phyloP scores from a whole-genome alignment of 495 filamentous ascomycete genomes.

The Hypoxylon crocopeplum region DNA sequence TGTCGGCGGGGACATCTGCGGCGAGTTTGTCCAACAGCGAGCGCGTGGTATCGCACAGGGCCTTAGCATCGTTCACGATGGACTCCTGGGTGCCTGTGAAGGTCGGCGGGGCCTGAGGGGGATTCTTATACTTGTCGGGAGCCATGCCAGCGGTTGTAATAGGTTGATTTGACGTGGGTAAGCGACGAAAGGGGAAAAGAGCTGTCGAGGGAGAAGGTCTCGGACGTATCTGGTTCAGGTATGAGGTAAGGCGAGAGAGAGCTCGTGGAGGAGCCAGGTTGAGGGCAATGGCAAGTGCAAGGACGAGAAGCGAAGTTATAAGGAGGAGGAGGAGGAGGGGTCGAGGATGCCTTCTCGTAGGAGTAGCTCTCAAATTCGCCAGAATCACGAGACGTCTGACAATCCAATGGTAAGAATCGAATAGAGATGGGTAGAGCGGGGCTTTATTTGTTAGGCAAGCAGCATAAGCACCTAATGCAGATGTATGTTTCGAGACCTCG shows the following conservation, averaged over 20 bases:
- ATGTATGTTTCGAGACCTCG: constrained; percentile 7
- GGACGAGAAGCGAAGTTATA: constrained; percentile 61
- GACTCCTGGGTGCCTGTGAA: constrained; percentile 84
- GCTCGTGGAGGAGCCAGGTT: constrained; percentile 81
- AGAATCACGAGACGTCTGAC: constrained; percentile 20
- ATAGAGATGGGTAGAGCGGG: not conserved
- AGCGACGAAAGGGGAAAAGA: constrained; percentile 5
- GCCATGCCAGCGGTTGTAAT: constrained; percentile 42
- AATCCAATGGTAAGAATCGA: not conserved
- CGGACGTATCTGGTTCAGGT: constrained; percentile 62
- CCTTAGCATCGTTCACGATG: constrained; percentile 77
- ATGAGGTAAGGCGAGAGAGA: constrained; percentile 65
- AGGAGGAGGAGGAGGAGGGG: constrained; percentile 53
- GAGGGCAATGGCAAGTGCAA: constrained; percentile 67
- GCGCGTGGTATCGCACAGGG: constrained; percentile 72
- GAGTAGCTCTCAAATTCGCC: constrained; percentile 31
- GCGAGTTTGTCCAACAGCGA: constrained; percentile 77
- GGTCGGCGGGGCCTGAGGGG: constrained; percentile 83
- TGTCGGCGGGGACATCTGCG: constrained; percentile 64
- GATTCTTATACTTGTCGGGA: constrained; percentile 63
- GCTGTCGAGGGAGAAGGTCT: constrained; percentile 38
- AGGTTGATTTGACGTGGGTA: constrained; percentile 18
- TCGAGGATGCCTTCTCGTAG: constrained; percentile 36
- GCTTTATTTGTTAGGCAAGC: not conserved
- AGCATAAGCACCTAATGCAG: constrained; percentile 14